Base-by-base conservation (phyloP, 495 filamentous ascomycete species). In the Poronia punctata region DNA sequence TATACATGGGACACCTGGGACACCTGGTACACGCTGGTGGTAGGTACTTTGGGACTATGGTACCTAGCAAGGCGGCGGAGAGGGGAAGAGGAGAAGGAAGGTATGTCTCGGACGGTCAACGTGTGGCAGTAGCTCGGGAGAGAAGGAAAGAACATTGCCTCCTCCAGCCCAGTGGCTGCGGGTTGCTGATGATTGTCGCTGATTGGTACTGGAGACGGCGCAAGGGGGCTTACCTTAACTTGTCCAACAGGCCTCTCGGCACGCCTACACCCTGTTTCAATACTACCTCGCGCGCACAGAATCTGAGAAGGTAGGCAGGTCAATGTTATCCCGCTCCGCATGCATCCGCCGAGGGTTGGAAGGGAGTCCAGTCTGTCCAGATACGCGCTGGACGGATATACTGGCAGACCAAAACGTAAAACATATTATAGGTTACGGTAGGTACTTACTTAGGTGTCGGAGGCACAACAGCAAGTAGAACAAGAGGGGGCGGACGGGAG, bases 181-280 rank as follows among this genome's bases (percentile, higher is more conserved):
- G 35, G 21, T 33, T 32, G 18, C 21, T 14, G 17, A 22, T 14
- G 23, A 24, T 14, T 19, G 15, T 29, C 15, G 28, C 25, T 45
- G 35, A 38, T 38, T 44, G 41, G 49, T 30, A 50, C 38, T 34
- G 38, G 40, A 38, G 40, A 48, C 17, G 52, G 49, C 49, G 55
- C 52, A 59, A 59, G 55, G 55, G 55, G 29, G 46, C 41, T 24
- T 43, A 32, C 28, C 35, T 43, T 37, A 21, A 29, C 36, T 26
- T 40, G 41, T 23, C 35, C 33, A 42, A 35, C 36, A 43, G 17
- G 16, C 30, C 38, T 39, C 44, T 36, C 46, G 24, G 32, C 28
- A 35, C 38, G 41, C 27, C 40, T 16, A 48, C 46, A 51, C 35
- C 45, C 40, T 55, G 52, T 53, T 53, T 59, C 55, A 56, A 54